These are phyloP conservation scores for Chimonanthus salicifolius DNA, from an alignment of 164 flowering plant species.

Conservation along the genomic window DNA sequence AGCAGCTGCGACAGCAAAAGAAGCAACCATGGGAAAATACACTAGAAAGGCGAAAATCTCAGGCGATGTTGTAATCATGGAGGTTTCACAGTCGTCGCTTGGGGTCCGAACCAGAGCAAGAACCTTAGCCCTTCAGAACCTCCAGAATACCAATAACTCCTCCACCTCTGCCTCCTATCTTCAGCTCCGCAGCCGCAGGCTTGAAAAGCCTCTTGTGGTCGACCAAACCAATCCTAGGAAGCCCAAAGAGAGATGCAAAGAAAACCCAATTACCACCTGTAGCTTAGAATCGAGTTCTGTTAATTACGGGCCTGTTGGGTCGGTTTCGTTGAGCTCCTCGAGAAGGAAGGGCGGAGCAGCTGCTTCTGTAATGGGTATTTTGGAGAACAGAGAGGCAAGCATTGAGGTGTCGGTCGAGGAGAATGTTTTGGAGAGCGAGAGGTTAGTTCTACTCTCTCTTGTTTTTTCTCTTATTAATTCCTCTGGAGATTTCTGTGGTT, in stretches of 20 bases:
- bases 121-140: slow-evolving; percentile 66
- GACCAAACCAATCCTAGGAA: slow-evolving; percentile 1
- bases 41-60: slow-evolving; percentile 61
- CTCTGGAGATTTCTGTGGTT: no score
- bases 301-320: slow-evolving; percentile 24
- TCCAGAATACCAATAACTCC: slow-evolving; percentile 12
- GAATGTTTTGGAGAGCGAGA: slow-evolving; percentile 38
- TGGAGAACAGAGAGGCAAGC: slow-evolving; percentile 4
- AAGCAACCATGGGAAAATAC: slow-evolving; percentile 56
- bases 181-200: slow-evolving; percentile 70
- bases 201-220: slow-evolving; percentile 32
- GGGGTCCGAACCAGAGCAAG: slow-evolving; percentile 80
- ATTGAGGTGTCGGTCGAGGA: slow-evolving; percentile 57
- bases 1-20: not conserved
- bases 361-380: no score
- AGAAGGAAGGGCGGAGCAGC: not conserved
- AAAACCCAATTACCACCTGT: slow-evolving; percentile 12
- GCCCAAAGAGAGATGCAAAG: slow-evolving; percentile 5
- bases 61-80: slow-evolving; percentile 50
- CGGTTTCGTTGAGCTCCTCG: slow-evolving; percentile 14
- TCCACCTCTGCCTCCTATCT: slow-evolving; percentile 37
- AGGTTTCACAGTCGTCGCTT: slow-evolving; percentile 21
- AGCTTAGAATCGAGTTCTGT: slow-evolving; percentile 18
- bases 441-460: no score
- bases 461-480: no score